phyloP scores from a whole-genome alignment of 257 asterid genomes.

The Rehmannia glutinosa region DNA sequence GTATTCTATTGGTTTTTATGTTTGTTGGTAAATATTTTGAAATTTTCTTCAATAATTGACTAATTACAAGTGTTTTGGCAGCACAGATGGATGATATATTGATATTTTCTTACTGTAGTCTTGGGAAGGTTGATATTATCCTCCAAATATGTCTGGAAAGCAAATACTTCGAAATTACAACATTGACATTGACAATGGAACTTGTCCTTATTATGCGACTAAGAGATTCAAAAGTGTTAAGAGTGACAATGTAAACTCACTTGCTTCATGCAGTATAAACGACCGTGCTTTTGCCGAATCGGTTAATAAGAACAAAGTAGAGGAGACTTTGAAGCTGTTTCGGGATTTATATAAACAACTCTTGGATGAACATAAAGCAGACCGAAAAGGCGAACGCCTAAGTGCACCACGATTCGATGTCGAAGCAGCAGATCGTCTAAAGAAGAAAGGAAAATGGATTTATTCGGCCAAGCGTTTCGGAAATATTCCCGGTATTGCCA shows the following conservation, averaged over 20 bases:
- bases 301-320: slow-evolving; percentile 24
- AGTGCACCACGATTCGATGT: not conserved
- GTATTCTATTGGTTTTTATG: too few relatives aligned
- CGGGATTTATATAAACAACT: slow-evolving; percentile 4
- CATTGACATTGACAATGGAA: not conserved
- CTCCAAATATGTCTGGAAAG: not conserved
- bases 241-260: not conserved
- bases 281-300: not conserved
- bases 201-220: not conserved
- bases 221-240: not conserved
- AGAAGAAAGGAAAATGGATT: slow-evolving; percentile 11
- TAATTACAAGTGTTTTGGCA: not conserved
- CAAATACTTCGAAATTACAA: not conserved
- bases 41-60: too few relatives aligned
- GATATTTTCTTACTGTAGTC: not conserved
- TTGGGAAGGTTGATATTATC: not conserved
- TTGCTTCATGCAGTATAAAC: not conserved
- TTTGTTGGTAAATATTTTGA: too few relatives aligned
- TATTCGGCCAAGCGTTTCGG: slow-evolving; percentile 33
- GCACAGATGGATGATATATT: not conserved
- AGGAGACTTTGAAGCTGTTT: slow-evolving; percentile 17
- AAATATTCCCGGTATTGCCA: slow-evolving; percentile 59
- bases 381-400: not conserved
- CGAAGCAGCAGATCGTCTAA: slow-evolving; percentile 14
- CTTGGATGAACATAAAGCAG: slow-evolving; percentile 10